Evolutionary conservation across 441 rosid genomes (phyloP), one percentile per base, ranked within the genome.

Genomic region (Gossypium gossypioides): DNA sequence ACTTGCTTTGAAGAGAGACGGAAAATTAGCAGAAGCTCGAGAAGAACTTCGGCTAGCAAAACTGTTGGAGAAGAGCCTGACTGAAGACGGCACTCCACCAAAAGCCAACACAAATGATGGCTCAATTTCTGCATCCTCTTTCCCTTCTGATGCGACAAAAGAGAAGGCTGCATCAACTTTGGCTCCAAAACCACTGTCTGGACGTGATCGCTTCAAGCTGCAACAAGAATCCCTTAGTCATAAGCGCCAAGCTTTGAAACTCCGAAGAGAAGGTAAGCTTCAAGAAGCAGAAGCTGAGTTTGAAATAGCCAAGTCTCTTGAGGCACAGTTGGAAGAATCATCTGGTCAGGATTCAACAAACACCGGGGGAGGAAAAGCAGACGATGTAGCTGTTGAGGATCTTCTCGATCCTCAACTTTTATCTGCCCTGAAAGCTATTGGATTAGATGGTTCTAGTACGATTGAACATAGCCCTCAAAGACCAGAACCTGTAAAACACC

Each of bases 231-330:
- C 97, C 48, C 88, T 94, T n/a, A 68, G 87, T 71, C 97, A 90
- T 80, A 92, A 94, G 79, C 91, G 96, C 12, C 91, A 84, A 81
- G 99, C 99, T 60, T 78, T 94, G 84, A 94, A 91, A 81, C 85
- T 92, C 74, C 82, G 97, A 3, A 92, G 89, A 68, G 99, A 94
- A 83, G 97, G 97, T 69, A 84, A 84, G 54, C 77, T 80, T 76
- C 82, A 84, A 77, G 97, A 94, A 88, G 99, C 99, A 13, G 97
- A 94, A 75, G 94, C 93, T 40, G 97, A 94, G 80, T 81, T 86
- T 72, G 97, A 94, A 78, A 72, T 85, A 46, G 99, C 99, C 77
- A 94, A 89, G 90, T 69, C 87, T 80, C 90, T 94, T 48, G 97
- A 94, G 84, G 85, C 89, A 60, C 96, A 86, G 78, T 75, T 92